Percentiles rank a stretch among this genome's conserved stretches.
Conservation (phyloP, 1,284 basidiomycete genomes). For the Fomitopsis pinicola region DNA sequence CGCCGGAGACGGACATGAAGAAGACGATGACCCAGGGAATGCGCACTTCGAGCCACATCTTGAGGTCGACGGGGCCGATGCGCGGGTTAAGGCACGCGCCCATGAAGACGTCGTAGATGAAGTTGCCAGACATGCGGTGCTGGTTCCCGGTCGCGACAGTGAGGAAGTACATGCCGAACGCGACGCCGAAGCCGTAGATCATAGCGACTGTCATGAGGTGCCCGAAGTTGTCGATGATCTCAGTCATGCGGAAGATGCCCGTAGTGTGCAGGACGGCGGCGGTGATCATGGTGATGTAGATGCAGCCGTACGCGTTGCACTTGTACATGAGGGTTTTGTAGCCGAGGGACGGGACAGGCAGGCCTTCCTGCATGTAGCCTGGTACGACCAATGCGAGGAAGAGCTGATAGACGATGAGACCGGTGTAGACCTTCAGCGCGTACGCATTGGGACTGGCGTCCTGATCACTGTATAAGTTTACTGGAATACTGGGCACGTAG, state of each 20-base stretch:
- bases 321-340: slow-evolving; percentile 95
- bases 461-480: slow-evolving; percentile 33
- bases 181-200: slow-evolving; percentile 84
- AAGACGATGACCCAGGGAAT: slow-evolving; percentile 98
- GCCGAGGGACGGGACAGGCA: slow-evolving; percentile 86
- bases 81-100: slow-evolving; percentile 94
- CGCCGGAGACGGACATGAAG: slow-evolving; percentile 88
- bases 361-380: slow-evolving; percentile 90
- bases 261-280: slow-evolving; percentile 78
- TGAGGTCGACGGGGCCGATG: slow-evolving; percentile 90
- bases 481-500: no score
- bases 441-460: slow-evolving; percentile 89
- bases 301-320: slow-evolving; percentile 89
- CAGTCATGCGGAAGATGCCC: slow-evolving; percentile 85
- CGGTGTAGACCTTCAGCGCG: slow-evolving; percentile 87
- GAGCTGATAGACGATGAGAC: slow-evolving; percentile 88
- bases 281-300: slow-evolving; percentile 84
- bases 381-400: slow-evolving; percentile 89
- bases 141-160: slow-evolving; percentile 76
- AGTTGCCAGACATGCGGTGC: slow-evolving; percentile 91
- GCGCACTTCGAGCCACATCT: slow-evolving; percentile 99
- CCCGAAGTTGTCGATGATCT: slow-evolving; percentile 96
- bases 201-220: slow-evolving; percentile 95
- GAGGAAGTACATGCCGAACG: slow-evolving; percentile 76
- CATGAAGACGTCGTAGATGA: slow-evolving; percentile 96